Base-by-base conservation (phyloP, 495 filamentous ascomycete genomes). In the Usnea hakonensis region DNA sequence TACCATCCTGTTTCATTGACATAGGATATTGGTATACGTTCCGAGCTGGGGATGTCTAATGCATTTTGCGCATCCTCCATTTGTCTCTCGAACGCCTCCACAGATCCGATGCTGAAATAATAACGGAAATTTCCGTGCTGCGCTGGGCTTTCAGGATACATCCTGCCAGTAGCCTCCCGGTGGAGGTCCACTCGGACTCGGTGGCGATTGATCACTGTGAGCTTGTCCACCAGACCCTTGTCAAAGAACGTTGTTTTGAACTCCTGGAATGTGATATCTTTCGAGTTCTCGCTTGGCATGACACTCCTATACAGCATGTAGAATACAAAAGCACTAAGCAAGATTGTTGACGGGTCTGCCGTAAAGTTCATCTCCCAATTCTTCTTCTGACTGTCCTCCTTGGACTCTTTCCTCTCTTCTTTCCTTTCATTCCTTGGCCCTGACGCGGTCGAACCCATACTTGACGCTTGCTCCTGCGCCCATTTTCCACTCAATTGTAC, bases 231-330 rank as follows among this genome's bases (percentile, higher is more conserved):
- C 53, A 98, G 81, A 44, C 94, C 94, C 76, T 93, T 95, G 72
- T 97, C 91, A 52, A 98, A 80, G 78, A 95, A 97, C 43, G 90
- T 92, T 64, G 84, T 88, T 50, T 87, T 79, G 73, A 97, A 89
- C 73, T 97, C 95, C 77, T 98, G 93, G 90, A 91, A 98, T 46
- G 94, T 97, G 62, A 98, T 96, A 68, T 97, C 92, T 54, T 82
- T 81, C 48, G 80, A 76, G 59, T 77, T 77, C 60, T 95, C 90
- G 16, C 80, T 81, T 33, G 90, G 82, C 55, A 83, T 78, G 26
- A 89, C 66, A 58, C 80, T 80, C 16, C 80, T 78, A 67, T 85
- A 86, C 59, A 83, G 66, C 53, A 86, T 75, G 68, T 87, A 92
- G 11, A 85, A 74, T 10, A 88, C 69, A 58, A 91, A 75, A 9